Conservation (phyloP, 495 filamentous ascomycete species). For the Choiromyces venosus region DNA sequence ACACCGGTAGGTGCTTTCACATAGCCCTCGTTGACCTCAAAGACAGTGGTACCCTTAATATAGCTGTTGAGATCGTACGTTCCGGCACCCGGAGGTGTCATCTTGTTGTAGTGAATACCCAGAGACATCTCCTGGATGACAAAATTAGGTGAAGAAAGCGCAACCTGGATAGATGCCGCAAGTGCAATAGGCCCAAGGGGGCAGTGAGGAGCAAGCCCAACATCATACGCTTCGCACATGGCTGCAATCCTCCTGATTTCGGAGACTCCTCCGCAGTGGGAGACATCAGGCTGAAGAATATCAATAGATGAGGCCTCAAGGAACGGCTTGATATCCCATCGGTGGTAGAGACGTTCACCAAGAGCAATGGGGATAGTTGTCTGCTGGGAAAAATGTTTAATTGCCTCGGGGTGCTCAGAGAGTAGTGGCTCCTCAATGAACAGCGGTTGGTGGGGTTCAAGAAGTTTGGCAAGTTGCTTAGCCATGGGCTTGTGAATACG, state of each 20-base stretch:
- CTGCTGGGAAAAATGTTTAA: slow-evolving; percentile 59
- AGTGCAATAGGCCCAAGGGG: slow-evolving; percentile 71
- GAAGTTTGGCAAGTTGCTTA: slow-evolving; percentile 64
- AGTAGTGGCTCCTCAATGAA: slow-evolving; percentile 77
- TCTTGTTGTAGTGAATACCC: slow-evolving; percentile 72
- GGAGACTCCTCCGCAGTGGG: slow-evolving; percentile 69
- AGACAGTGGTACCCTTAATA: slow-evolving; percentile 56
- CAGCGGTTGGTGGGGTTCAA: slow-evolving; percentile 66
- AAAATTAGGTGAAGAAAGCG: slow-evolving; percentile 61
- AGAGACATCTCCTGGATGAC: slow-evolving; percentile 76
- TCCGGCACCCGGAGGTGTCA: slow-evolving; percentile 49
- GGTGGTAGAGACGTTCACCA: slow-evolving; percentile 66
- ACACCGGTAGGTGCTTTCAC: slow-evolving; percentile 57
- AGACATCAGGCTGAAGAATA: slow-evolving; percentile 71
- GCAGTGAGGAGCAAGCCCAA: slow-evolving; percentile 71
- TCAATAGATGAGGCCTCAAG: slow-evolving; percentile 64
- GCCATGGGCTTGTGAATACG: slow-evolving; percentile 76
- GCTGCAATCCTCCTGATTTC: slow-evolving; percentile 65
- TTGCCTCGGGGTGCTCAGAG: slow-evolving; percentile 63
- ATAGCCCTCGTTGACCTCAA: slow-evolving; percentile 61
- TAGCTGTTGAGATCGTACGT: slow-evolving; percentile 64
- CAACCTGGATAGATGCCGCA: slow-evolving; percentile 67
- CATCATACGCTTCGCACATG: slow-evolving; percentile 73
- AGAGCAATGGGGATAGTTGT: slow-evolving; percentile 67
- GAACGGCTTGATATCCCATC: slow-evolving; percentile 73